Conservation (phyloP, 2,329 filamentous ascomycete genomes). For the Gremmenia infestans region DNA sequence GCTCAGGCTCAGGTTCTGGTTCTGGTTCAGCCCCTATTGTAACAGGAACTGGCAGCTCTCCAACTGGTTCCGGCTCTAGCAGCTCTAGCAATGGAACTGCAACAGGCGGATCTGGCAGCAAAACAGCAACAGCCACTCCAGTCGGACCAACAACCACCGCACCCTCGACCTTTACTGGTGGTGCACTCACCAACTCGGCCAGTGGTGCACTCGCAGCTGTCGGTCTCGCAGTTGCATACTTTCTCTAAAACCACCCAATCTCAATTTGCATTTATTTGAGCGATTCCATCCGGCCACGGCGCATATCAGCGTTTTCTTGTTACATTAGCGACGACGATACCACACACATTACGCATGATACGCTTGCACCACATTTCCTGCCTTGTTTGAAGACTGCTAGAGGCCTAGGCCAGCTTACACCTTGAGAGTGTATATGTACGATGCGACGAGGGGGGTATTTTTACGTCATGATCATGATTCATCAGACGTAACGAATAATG, state of each 20-base stretch:
- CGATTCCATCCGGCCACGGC: neutral
- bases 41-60: neutral
- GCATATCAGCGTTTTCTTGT: neutral
- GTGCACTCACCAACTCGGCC: slow-evolving; percentile 28
- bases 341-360: neutral
- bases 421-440: neutral
- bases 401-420: neutral
- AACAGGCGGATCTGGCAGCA: neutral
- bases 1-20: neutral
- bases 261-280: neutral
- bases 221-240: slow-evolving; percentile 37
- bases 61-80: neutral
- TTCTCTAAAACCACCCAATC: slow-evolving; percentile 34
- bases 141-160: slow-evolving; percentile 5
- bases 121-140: slow-evolving; percentile 8
- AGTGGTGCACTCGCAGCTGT: slow-evolving; percentile 34
- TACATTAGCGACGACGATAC: neutral
- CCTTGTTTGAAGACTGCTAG: neutral
- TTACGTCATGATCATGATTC: neutral
- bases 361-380: neutral
- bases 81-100: neutral
- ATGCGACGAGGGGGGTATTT: neutral
- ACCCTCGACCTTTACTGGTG: slow-evolving; percentile 24
- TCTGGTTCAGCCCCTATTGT: neutral
- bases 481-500: neutral